Conservation (phyloP, 495 filamentous ascomycete genomes). For the Tuber magnatum region DNA sequence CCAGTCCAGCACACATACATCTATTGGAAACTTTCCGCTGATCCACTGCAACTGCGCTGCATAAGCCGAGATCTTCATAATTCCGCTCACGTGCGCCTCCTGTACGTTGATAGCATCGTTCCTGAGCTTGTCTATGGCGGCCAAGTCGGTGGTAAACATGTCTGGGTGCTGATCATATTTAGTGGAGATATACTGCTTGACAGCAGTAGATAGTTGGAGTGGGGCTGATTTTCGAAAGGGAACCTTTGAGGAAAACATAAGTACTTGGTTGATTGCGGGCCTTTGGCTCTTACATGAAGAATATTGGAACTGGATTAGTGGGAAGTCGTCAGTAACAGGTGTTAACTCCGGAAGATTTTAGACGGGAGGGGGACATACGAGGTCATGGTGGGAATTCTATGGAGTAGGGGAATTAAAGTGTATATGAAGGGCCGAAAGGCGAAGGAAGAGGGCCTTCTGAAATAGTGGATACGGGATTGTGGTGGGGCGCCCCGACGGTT, state of each 20-base stretch:
- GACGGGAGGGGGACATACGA: slow-evolving; percentile 32
- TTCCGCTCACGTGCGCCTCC: slow-evolving; percentile 82
- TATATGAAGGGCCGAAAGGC: background rate
- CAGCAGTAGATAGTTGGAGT: slow-evolving; percentile 67
- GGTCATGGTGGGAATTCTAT: slow-evolving; percentile 33
- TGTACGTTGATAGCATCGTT: slow-evolving; percentile 75
- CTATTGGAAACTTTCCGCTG: slow-evolving; percentile 89
- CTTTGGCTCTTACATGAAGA: slow-evolving; percentile 22
- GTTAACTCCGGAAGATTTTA: slow-evolving; percentile 6
- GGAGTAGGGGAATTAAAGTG: background rate
- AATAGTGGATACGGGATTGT: background rate
- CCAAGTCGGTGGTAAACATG: slow-evolving; percentile 87
- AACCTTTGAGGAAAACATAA: slow-evolving; percentile 48
- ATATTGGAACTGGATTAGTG: slow-evolving; percentile 28
- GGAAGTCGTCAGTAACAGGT: slow-evolving; percentile 25
- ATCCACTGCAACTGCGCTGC: slow-evolving; percentile 92
- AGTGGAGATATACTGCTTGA: slow-evolving; percentile 91
- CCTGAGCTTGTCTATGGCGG: slow-evolving; percentile 75
- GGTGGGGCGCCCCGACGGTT: background rate
- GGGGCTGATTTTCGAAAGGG: slow-evolving; percentile 80
- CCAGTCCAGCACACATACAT: slow-evolving; percentile 53
- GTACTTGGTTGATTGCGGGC: background rate
- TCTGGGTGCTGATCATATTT: slow-evolving; percentile 99
- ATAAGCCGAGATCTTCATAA: slow-evolving; percentile 79
- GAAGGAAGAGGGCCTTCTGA: background rate